Conservation (phyloP, 2,329 filamentous ascomycete species). For the Fusarium nygamai region DNA sequence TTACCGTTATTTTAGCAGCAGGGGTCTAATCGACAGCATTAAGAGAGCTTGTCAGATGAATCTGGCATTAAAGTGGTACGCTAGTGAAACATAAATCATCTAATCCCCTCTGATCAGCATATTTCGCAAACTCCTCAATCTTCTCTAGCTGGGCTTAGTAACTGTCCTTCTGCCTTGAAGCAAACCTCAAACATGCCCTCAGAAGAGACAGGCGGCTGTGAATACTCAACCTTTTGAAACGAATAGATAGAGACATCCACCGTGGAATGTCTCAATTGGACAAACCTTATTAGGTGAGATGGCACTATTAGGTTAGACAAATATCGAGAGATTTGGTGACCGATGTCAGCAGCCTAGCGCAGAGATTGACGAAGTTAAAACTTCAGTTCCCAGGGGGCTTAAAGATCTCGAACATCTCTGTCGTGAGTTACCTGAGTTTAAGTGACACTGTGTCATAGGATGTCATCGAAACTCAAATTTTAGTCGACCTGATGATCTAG, state of each 20-base stretch:
- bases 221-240: no score
- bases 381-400: accelerated
- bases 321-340: accelerated
- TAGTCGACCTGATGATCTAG: not conserved
- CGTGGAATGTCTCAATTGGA: accelerated
- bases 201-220: not conserved
- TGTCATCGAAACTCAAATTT: accelerated
- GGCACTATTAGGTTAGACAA: not conserved
- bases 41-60: not conserved
- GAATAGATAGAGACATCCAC: no score
- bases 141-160: not conserved
- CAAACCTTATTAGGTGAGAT: no score
- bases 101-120: not conserved
- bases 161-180: conserved; percentile 3
- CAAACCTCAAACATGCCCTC: not conserved
- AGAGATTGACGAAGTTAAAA: not conserved
- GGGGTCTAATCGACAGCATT: not conserved
- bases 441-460: not conserved
- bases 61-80: not conserved
- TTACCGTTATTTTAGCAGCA: not conserved
- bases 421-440: no score
- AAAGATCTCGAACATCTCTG: accelerated
- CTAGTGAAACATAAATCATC: not conserved
- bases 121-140: not conserved
- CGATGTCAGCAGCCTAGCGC: not conserved